A percentile compares a stretch with the other conserved stretches of the same genome.
Conservation (phyloP, 2,329 filamentous ascomycete species). For the Colletotrichum karsti region DNA sequence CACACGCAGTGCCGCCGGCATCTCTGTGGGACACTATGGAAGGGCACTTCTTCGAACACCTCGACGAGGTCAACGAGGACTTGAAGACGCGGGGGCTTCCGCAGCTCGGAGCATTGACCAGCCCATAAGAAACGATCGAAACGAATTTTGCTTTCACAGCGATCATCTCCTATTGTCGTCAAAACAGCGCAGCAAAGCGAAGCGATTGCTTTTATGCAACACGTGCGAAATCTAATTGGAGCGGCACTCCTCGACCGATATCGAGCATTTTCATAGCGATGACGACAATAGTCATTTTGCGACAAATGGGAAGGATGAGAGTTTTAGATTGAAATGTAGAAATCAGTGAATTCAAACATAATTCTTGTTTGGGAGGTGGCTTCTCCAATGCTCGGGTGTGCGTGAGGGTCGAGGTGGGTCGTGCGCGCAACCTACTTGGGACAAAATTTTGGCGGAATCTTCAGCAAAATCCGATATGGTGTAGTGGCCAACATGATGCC, state of each 20-base stretch:
- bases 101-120: neutral
- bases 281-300: no score
- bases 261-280: neutral
- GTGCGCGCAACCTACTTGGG: no score
- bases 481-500: slow-evolving; percentile 30
- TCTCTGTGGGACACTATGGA: slow-evolving; percentile 32
- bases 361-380: neutral
- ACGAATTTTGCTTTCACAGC: neutral
- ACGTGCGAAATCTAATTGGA: neutral
- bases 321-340: no score
- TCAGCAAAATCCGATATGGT: slow-evolving; percentile 16
- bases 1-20: slow-evolving; percentile 28
- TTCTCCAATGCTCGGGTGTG: neutral
- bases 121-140: neutral
- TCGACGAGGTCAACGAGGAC: slow-evolving; percentile 30
- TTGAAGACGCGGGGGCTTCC: slow-evolving; percentile 7
- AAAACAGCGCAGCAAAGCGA: neutral
- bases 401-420: neutral
- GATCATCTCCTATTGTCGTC: neutral
- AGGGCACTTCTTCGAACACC: slow-evolving; percentile 32
- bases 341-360: neutral
- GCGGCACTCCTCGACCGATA: neutral
- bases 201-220: neutral
- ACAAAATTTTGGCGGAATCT: no score
- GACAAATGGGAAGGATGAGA: no score